Conservation (phyloP, 2,329 filamentous ascomycete species). For the Trichoderma afroharzianum region DNA sequence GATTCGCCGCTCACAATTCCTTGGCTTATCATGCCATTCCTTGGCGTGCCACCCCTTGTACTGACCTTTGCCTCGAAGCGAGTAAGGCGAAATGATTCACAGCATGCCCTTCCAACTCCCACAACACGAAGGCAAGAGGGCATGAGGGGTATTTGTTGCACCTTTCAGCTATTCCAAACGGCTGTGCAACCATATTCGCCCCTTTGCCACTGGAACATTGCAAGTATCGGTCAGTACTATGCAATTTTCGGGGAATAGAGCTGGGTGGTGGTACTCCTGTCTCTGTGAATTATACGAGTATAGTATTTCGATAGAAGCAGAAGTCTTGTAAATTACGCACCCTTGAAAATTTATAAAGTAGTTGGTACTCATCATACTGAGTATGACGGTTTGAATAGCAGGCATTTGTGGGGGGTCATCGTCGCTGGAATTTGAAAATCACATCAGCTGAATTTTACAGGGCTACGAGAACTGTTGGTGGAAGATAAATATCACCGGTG, state of each 20-base stretch:
- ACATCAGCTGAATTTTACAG: not conserved
- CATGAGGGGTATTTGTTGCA: not conserved
- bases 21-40: not conserved
- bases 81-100: not conserved
- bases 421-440: not conserved
- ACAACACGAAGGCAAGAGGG: not conserved
- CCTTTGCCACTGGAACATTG: too few relatives aligned
- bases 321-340: not conserved
- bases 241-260: not conserved
- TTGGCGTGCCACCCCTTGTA: not conserved
- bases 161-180: not conserved
- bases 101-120: not conserved
- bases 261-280: not conserved
- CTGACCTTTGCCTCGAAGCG: not conserved
- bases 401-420: not conserved
- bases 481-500: not conserved
- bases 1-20: not conserved
- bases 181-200: not conserved
- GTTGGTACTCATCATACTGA: not conserved
- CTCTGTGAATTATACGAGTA: not conserved
- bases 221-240: not conserved
- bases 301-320: not conserved
- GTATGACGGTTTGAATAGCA: not conserved
- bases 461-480: not conserved
- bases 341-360: not conserved